A percentile compares a stretch with the other conserved stretches of the same genome.
Evolutionary conservation across 2,329 filamentous ascomycete species (phyloP).

Genomic region (Colletotrichum sp.): DNA sequence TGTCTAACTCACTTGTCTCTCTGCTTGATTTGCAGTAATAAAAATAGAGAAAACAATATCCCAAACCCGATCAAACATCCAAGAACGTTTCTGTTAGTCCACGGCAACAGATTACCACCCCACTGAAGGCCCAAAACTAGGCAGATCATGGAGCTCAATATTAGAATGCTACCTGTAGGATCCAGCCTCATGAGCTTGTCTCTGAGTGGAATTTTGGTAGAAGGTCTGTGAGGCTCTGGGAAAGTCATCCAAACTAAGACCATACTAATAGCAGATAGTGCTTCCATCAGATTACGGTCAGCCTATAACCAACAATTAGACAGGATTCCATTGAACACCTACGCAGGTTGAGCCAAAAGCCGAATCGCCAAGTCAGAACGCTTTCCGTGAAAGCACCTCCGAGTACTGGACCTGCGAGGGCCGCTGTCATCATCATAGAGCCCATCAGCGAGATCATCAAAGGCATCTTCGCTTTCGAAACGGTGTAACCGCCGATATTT

Average conservation of each 20-base stretch:
- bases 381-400: neutral
- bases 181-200: neutral
- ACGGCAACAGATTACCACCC: neutral
- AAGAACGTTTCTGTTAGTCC: neutral
- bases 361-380: neutral
- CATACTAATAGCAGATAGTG: neutral
- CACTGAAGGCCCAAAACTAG: neutral
- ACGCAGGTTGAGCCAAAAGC: neutral
- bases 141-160: neutral
- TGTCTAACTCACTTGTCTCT: neutral
- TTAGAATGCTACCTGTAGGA: neutral
- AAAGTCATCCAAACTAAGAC: neutral
- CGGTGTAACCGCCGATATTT: neutral
- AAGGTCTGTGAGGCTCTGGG: neutral
- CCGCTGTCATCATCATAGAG: neutral
- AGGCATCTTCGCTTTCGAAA: neutral
- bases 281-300: neutral
- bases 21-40: neutral
- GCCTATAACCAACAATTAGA: neutral
- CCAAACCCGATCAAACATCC: neutral
- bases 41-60: neutral
- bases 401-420: neutral
- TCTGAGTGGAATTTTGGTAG: neutral
- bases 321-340: neutral
- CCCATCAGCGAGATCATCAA: neutral